Evolutionary conservation across 768 basidiomycete species (phyloP).

Genomic region (Crassisporium funariophilum): DNA sequence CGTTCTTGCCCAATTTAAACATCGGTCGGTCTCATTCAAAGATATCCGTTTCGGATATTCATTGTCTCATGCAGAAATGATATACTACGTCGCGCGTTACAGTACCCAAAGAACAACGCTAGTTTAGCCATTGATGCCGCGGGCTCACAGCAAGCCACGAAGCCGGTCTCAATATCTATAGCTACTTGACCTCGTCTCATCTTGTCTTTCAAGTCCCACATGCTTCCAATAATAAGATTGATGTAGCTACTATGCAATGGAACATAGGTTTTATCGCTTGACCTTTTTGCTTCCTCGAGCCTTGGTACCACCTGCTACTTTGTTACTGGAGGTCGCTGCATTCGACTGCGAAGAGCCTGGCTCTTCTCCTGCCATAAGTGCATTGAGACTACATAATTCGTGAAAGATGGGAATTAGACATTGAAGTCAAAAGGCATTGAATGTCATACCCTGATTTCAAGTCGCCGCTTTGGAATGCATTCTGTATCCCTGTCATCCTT

Average conservation of each 20-base stretch:
- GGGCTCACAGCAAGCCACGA: neutral
- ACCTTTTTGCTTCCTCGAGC: conserved; percentile 36
- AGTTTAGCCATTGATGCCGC: neutral
- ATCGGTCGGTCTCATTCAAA: conserved; percentile 53
- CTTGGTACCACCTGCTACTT: conserved; percentile 14
- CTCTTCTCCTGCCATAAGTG: conserved; percentile 27
- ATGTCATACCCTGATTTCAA: conserved; percentile 53
- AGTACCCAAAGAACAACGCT: conserved; percentile 39
- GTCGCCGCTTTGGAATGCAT: conserved; percentile 59
- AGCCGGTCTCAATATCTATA: neutral
- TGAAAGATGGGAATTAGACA: neutral
- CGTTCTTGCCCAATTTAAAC: conserved; percentile 65
- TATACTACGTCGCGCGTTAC: conserved; percentile 55
- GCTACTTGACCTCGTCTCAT: no score
- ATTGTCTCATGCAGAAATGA: conserved; percentile 21
- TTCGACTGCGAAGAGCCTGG: no score
- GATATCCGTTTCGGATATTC: conserved; percentile 4
- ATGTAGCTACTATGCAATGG: no score
- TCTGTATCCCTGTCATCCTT: conserved; percentile 56
- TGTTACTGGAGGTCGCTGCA: conserved; percentile 10
- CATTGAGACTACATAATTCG: conserved; percentile 18
- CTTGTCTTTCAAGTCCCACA: no score
- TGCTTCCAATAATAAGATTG: no score
- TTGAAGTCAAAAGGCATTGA: neutral
- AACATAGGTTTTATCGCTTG: conserved; percentile 33